Base-by-base conservation (phyloP, 768 basidiomycete genomes). In the Pisolithus microcarpus region DNA sequence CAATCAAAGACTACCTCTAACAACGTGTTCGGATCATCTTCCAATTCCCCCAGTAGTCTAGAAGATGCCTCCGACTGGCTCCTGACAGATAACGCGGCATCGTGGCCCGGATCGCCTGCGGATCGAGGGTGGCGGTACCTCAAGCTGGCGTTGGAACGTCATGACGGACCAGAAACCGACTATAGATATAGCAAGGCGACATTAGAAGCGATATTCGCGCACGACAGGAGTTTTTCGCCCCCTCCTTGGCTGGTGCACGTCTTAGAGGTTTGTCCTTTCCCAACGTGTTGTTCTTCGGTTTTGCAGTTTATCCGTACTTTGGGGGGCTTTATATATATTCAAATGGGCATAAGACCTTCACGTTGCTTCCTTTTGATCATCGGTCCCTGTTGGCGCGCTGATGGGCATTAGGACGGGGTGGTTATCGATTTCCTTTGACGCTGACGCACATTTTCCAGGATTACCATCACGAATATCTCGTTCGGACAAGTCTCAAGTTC, bases 51-150 rank as follows among this genome's bases (percentile, higher is more conserved):
- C 34, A 51, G 44, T 66, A 92, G 90, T 44, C 76, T 78, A 67
- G 81, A 84, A 58, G 81, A 87, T 49, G 79, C 77, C 4, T 81
- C 82, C 1, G 82, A 85, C 55, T 97, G 94, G 93, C 73, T 97
- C 31, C 72, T 89, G 36, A 84, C 84, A 18, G 88, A 91, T 61
- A 81, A 84, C 52, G 77, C 89, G 9, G 76, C 82, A 2, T 85
- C 87, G 0, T 95, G 95, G 85, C 78, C 86, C 18, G 94, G 94
- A 4, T 78, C 86, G 6, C 73, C 83, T 16, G 77, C 82, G 34
- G 85, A 89, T 56, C 79, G 87, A 54, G 91, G 84, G 5, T 93
- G 93, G 89, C 78, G 87, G 61, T 92, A 92, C 65, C 77, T 99
- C 42, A 86, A 91, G 56, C 76, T 82, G 56, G 78, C 84, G 18